Evolutionary conservation across 78 protist genomes (phyloP).

Genomic region (Dictyostelium brefeldianum): DNA sequence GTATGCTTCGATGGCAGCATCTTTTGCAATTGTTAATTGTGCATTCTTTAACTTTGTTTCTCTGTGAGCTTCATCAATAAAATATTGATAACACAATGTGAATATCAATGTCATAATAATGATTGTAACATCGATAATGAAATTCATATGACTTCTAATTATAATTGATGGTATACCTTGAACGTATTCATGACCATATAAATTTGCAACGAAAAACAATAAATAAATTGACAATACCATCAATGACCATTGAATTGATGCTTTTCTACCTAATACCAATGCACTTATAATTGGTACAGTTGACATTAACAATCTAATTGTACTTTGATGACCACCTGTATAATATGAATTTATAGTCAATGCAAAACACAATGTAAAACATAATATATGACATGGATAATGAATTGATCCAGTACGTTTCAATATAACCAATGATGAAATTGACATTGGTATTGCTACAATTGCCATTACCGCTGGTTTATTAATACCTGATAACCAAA

Average conservation of each 20-base stretch:
- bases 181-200: slow-evolving; percentile 54
- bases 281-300: slow-evolving; percentile 59
- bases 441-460: slow-evolving; percentile 58
- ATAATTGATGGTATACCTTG: slow-evolving; percentile 77
- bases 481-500: slow-evolving; percentile 35
- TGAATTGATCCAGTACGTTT: slow-evolving; percentile 62
- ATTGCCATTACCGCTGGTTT: slow-evolving; percentile 80
- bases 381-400: slow-evolving; percentile 68
- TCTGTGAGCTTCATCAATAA: slow-evolving; percentile 76
- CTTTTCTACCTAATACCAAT: slow-evolving; percentile 57
- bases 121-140: slow-evolving; percentile 68
- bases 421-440: slow-evolving; percentile 48
- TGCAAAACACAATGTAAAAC: slow-evolving; percentile 76
- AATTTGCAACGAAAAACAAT: slow-evolving; percentile 51
- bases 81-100: slow-evolving; percentile 71
- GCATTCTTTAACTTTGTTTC: slow-evolving; percentile 66
- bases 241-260: slow-evolving; percentile 74
- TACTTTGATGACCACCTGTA: slow-evolving; percentile 77
- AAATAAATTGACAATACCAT: slow-evolving; percentile 32
- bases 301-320: slow-evolving; percentile 52
- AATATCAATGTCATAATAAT: slow-evolving; percentile 62
- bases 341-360: slow-evolving; percentile 64
- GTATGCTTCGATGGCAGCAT: slow-evolving; percentile 74
- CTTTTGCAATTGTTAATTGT: slow-evolving; percentile 63
- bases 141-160: slow-evolving; percentile 72